phyloP scores from a whole-genome alignment of 129 eudicot genomes.

The Saposhnikovia divaricata region DNA sequence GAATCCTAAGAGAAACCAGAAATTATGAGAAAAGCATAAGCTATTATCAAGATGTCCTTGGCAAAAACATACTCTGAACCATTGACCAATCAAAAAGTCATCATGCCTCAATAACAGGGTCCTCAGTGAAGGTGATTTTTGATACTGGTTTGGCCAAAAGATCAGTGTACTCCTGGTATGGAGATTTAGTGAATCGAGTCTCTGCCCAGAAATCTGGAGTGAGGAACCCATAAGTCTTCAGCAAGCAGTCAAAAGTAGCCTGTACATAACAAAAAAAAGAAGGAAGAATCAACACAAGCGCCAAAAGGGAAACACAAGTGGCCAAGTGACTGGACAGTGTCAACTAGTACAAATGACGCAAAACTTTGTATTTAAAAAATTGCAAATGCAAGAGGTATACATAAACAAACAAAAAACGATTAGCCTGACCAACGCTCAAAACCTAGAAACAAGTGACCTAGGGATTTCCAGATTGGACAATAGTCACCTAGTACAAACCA shows the following conservation, averaged over 20 bases:
- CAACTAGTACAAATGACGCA: neutral
- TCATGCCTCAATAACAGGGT: slow-evolving; percentile 6
- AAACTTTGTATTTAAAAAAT: neutral
- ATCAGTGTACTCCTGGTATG: slow-evolving; percentile 37
- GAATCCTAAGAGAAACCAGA: neutral
- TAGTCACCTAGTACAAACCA: neutral
- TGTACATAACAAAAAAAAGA: slow-evolving; percentile 5
- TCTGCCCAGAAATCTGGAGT: slow-evolving; percentile 39
- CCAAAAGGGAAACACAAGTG: neutral
- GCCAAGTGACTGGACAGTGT: no score
- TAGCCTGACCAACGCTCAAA: no score
- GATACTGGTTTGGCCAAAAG: slow-evolving; percentile 20
- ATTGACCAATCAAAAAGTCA: neutral
- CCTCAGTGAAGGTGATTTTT: slow-evolving; percentile 12
- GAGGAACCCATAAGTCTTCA: slow-evolving; percentile 36
- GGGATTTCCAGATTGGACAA: no score
- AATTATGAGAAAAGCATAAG: neutral
- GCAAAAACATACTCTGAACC: neutral
- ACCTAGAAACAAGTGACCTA: neutral
- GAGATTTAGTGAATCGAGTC: slow-evolving; percentile 31
- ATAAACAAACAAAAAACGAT: neutral
- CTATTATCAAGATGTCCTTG: neutral
- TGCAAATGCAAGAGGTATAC: neutral
- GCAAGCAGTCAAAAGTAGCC: slow-evolving; percentile 40
- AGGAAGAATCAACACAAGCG: neutral